Conservation (phyloP, 2,329 filamentous ascomycete species). For the Clonostachys rhizophaga region DNA sequence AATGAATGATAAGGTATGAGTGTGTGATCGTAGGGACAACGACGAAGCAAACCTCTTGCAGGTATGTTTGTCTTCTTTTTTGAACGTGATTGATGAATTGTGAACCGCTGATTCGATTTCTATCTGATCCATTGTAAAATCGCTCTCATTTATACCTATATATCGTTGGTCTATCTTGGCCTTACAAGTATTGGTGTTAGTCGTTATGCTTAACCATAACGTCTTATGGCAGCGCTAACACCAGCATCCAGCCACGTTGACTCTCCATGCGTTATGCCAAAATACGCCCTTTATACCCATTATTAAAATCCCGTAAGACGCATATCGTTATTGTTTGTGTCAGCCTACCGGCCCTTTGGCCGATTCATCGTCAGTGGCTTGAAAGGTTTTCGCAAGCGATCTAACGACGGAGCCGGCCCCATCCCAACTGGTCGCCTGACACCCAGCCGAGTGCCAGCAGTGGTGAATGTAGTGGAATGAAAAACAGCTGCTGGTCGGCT, state of each 20-base stretch:
- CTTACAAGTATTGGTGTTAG: not conserved
- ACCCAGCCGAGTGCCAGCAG: slow-evolving; percentile 22
- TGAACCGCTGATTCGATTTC: not conserved
- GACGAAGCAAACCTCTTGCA: not conserved
- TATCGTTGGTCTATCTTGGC: no score
- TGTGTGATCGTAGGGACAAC: not conserved
- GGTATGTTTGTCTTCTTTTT: not conserved
- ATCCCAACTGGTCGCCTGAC: slow-evolving; percentile 39
- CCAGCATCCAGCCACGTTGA: no score
- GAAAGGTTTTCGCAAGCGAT: slow-evolving; percentile 48
- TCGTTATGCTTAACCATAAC: slow-evolving; percentile 5
- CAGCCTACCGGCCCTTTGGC: slow-evolving; percentile 14
- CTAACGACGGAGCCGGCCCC: slow-evolving; percentile 41
- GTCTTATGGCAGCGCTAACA: not conserved
- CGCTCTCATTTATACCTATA: no score
- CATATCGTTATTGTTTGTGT: not conserved
- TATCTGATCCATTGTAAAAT: not conserved
- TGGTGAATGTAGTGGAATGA: slow-evolving; percentile 45
- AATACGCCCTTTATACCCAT: not conserved
- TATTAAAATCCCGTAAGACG: not conserved
- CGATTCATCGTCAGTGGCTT: slow-evolving; percentile 51
- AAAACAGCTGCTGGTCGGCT: slow-evolving; percentile 34
- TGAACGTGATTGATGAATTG: not conserved
- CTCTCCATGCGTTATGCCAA: not conserved
- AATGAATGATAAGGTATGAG: not conserved